phyloP scores from a whole-genome alignment of 352 stramenopile species.

The Phytophthora parvispora region DNA sequence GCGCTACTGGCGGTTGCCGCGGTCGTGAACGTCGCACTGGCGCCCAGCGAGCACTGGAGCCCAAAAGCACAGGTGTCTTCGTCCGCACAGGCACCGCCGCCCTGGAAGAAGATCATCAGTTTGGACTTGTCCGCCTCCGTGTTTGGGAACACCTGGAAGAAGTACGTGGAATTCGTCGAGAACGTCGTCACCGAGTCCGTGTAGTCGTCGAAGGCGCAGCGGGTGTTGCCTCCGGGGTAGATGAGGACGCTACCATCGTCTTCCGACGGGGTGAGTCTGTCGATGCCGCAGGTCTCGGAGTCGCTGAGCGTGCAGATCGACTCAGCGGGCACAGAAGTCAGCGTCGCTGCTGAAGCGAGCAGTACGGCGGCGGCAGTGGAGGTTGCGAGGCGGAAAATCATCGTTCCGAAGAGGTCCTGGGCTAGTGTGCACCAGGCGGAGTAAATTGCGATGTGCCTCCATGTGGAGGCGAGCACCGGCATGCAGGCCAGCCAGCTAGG shows the following conservation, averaged over 20 bases:
- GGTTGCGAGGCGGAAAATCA: slow-evolving; percentile 19
- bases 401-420: slow-evolving; percentile 19
- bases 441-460: slow-evolving; percentile 33
- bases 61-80: slow-evolving; percentile 65
- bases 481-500: background rate
- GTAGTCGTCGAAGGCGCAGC: slow-evolving; percentile 63
- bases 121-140: slow-evolving; percentile 56
- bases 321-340: slow-evolving; percentile 16
- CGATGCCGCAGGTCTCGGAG: slow-evolving; percentile 37
- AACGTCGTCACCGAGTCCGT: slow-evolving; percentile 35
- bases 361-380: background rate
- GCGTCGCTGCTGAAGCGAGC: slow-evolving; percentile 18
- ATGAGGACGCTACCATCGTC: slow-evolving; percentile 50
- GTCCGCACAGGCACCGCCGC: slow-evolving; percentile 66
- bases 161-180: slow-evolving; percentile 58
- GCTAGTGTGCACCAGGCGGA: slow-evolving; percentile 10
- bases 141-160: slow-evolving; percentile 70
- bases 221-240: slow-evolving; percentile 58
- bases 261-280: slow-evolving; percentile 32
- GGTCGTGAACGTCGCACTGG: slow-evolving; percentile 50
- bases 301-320: slow-evolving; percentile 39
- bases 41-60: slow-evolving; percentile 55
- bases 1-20: slow-evolving; percentile 47
- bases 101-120: slow-evolving; percentile 73
- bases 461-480: background rate